Percentiles rank a stretch among this genome's conserved stretches.
phyloP scores from a whole-genome alignment of 257 asterid species.

The Leptodermis oblonga region DNA sequence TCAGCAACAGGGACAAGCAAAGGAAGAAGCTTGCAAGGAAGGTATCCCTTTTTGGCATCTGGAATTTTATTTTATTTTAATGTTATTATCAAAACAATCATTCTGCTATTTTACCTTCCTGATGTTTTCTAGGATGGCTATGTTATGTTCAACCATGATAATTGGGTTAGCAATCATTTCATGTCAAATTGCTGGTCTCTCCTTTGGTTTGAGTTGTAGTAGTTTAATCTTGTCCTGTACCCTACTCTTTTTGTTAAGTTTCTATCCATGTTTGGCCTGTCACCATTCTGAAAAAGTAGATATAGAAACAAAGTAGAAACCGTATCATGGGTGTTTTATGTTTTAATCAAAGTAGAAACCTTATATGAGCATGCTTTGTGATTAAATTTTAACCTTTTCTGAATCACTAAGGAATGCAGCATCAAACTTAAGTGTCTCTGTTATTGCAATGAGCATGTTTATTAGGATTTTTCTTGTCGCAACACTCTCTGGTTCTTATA shows the following conservation, averaged over 20 bases:
- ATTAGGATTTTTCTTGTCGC: background rate
- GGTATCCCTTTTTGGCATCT: conserved; percentile 39
- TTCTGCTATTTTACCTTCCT: conserved; percentile 1
- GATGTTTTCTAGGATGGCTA: background rate
- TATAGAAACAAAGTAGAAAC: too few species aligned
- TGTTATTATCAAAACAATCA: background rate
- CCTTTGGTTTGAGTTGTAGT: background rate
- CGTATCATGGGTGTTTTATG: too few species aligned
- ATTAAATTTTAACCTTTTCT: background rate
- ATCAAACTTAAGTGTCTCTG: too few species aligned
- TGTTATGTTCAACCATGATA: background rate
- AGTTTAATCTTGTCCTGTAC: background rate
- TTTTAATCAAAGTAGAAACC: too few species aligned
- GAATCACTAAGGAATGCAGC: background rate
- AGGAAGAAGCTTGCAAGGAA: conserved; percentile 72
- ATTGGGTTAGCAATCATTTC: background rate
- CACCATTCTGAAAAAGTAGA: background rate
- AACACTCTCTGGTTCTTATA: background rate
- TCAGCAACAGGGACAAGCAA: conserved; percentile 83
- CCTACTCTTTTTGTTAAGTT: background rate
- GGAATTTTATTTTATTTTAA: background rate
- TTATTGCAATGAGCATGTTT: background rate
- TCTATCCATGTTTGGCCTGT: background rate
- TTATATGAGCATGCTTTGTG: background rate
- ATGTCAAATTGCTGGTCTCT: background rate